Percentiles rank a stretch among this genome's conserved stretches.
These are phyloP conservation scores for Dunaliella salina DNA, from an alignment of 163 green algal species.

Conservation along the genomic window DNA sequence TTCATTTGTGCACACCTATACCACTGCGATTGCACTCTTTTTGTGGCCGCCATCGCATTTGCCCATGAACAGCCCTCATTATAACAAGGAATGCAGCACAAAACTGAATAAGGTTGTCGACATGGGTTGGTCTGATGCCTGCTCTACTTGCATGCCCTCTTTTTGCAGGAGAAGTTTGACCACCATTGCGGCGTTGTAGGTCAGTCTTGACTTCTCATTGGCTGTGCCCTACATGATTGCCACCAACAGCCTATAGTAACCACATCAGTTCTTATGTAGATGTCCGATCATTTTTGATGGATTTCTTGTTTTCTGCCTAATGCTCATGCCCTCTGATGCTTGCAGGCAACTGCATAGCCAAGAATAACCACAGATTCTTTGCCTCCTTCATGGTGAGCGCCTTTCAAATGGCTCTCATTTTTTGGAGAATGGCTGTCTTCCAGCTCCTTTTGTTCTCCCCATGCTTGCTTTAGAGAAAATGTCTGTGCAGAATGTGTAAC, in stretches of 20 bases:
- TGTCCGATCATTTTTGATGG: too few relatives aligned
- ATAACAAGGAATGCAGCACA: background rate
- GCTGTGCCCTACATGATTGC: too few relatives aligned
- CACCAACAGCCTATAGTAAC: too few relatives aligned
- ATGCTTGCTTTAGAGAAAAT: too few relatives aligned
- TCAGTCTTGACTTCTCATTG: background rate
- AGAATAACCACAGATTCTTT: conserved; percentile 24
- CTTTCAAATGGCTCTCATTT: too few relatives aligned
- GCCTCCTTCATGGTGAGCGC: conserved; percentile 8
- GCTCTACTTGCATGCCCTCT: background rate
- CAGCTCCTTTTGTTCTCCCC: too few relatives aligned
- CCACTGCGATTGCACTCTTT: background rate
- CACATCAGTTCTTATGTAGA: too few relatives aligned
- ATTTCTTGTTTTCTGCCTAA: too few relatives aligned
- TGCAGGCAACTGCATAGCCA: conserved; percentile 16
- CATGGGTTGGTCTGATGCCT: background rate
- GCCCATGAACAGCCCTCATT: background rate
- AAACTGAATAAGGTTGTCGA: background rate
- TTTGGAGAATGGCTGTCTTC: too few relatives aligned
- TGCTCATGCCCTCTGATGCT: too few relatives aligned
- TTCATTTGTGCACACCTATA: background rate
- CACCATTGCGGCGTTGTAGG: conserved; percentile 19
- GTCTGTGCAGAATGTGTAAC: too few relatives aligned
- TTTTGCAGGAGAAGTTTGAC: conserved; percentile 17
- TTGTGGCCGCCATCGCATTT: too few relatives aligned